Base-by-base conservation (phyloP, 768 basidiomycete genomes). In the Pleurotus ostreatus region DNA sequence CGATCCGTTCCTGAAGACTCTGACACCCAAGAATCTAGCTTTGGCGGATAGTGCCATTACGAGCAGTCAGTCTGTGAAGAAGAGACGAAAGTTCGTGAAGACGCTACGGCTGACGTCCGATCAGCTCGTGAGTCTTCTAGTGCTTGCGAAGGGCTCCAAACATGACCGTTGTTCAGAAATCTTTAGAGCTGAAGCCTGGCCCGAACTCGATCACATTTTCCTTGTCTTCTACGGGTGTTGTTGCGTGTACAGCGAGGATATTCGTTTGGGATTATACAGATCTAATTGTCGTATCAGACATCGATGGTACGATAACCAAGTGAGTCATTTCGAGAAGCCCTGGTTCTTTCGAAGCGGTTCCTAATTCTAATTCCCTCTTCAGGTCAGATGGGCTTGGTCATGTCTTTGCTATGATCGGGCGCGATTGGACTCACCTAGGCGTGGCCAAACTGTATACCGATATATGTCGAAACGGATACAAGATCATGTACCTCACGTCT, bases 301-400 rank as follows among this genome's bases (percentile, higher is more conserved):
- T 99, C 59, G 97, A 99, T 65, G 97, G 97, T 5, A 99, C 96
- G 1, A 99, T 99, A 66, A 99, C 97, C 7, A 98, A 98, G 94
- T 96, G 61, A 20, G 83, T 16, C 23, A 26, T 58, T 26, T n/a
- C 30, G 3, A 34, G 23, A 34, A 34, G 30, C 26, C 23, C 8
- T 55, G 34, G 0, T 34, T 45, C 2, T 6, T 26, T 22, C 20
- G 30, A 12, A 9, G 22, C 13, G 18, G n/a, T 34, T 6, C 8
- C 38, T 18, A 20, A 25, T 39, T 55, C 38, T 23, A 30, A 26
- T 46, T 13, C 13, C 39, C 2, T 3, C 44, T 48, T 15, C 62
- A 96, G 94, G 68, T 98, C 95, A 1, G 96, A 98, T 70, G 96
- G 93, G 1, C 75, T 98, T 5, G 96, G 96, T 0, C 96, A 98